These are phyloP conservation scores for Colletotrichum trifolii DNA, from an alignment of 2,329 filamentous ascomycete genomes.

Conservation along the genomic window DNA sequence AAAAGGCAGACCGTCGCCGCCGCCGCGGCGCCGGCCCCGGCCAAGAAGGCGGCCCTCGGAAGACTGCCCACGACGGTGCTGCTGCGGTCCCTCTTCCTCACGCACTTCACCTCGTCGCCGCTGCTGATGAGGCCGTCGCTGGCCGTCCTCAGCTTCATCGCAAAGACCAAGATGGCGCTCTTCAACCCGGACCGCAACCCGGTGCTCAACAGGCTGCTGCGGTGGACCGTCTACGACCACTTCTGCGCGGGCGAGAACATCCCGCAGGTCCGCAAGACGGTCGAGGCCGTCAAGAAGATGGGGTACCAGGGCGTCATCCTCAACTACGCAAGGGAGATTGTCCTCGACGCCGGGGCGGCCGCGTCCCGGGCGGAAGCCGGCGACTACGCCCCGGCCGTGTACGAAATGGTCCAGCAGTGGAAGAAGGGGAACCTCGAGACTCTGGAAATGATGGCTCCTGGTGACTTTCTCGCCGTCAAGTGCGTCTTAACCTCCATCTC, in stretches of 20 bases:
- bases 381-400: constrained; percentile 43
- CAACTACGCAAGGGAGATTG: constrained; percentile 85
- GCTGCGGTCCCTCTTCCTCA: constrained; percentile 26
- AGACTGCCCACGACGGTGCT: constrained; percentile 17
- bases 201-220: constrained; percentile 75
- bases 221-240: constrained; percentile 88
- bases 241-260: constrained; percentile 88
- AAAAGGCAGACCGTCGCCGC: constrained; percentile 6
- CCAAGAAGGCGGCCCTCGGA: constrained; percentile 19
- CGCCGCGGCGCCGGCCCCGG: neutral
- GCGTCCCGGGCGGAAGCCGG: constrained; percentile 58
- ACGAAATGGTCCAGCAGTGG: constrained; percentile 76
- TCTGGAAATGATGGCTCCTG: constrained; percentile 72
- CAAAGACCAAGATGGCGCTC: constrained; percentile 16
- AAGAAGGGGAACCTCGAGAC: constrained; percentile 79
- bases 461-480: constrained; percentile 76
- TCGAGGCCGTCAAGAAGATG: constrained; percentile 74
- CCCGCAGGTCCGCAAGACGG: constrained; percentile 73
- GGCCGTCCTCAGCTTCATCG: constrained; percentile 22
- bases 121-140: constrained; percentile 30
- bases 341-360: constrained; percentile 64
- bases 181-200: constrained; percentile 82
- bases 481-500: constrained; percentile 42
- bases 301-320: constrained; percentile 89
- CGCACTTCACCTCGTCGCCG: constrained; percentile 23